These are phyloP conservation scores for Neotropicomus parvogracilis DNA, from an alignment of 1,284 basidiomycete species.

Conservation along the genomic window DNA sequence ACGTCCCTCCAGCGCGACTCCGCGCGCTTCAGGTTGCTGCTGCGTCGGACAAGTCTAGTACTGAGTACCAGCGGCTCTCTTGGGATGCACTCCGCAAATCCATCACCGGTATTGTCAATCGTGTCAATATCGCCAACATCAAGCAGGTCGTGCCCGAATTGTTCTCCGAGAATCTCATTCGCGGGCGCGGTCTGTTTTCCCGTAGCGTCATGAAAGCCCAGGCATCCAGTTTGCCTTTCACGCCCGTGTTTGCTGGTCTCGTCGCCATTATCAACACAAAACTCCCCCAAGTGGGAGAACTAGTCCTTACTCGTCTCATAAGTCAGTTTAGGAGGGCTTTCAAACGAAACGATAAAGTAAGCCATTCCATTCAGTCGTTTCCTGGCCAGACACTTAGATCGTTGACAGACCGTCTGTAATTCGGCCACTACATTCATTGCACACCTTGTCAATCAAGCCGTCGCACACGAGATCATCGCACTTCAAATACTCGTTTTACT, in stretches of 20 bases:
- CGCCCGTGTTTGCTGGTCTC: slow-evolving; percentile 93
- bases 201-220: slow-evolving; percentile 98
- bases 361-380: slow-evolving; percentile 23
- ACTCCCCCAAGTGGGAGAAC: slow-evolving; percentile 92
- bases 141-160: slow-evolving; percentile 95
- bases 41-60: slow-evolving; percentile 76
- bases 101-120: slow-evolving; percentile 99
- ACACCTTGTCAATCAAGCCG: slow-evolving; percentile 94
- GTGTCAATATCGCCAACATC: slow-evolving; percentile 95
- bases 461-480: slow-evolving; percentile 92
- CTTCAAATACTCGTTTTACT: slow-evolving; percentile 94
- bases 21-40: slow-evolving; percentile 90
- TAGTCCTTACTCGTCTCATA: slow-evolving; percentile 84
- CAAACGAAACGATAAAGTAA: slow-evolving; percentile 95
- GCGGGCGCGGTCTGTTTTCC: slow-evolving; percentile 85
- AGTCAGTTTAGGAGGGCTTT: slow-evolving; percentile 95
- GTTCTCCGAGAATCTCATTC: slow-evolving; percentile 88
- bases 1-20: slow-evolving; percentile 92
- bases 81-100: slow-evolving; percentile 99
- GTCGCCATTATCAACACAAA: slow-evolving; percentile 97
- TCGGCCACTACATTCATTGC: slow-evolving; percentile 95
- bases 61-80: slow-evolving; percentile 93
- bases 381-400: neutral
- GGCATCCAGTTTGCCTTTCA: slow-evolving; percentile 93
- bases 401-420: slow-evolving; percentile 76